Evolutionary conservation across 306 rosid species (phyloP), one percentile per base, ranked within the genome.

Genomic region (Casuarina cunninghamiana): DNA sequence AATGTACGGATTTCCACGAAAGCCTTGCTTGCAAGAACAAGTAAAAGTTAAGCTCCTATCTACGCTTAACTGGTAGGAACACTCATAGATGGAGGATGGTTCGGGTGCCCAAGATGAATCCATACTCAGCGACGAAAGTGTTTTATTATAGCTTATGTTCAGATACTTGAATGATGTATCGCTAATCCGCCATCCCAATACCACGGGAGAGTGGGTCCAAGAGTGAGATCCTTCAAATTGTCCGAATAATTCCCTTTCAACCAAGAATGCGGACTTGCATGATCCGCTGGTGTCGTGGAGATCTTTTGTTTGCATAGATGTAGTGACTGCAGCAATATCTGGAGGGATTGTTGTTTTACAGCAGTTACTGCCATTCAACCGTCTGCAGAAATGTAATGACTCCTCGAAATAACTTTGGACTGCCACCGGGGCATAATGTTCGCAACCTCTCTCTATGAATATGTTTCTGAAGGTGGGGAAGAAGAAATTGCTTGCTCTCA

Each of bases 361-460:
- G 26, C 70, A 65, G 10, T 16, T 16, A 6, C 1, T 6, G 70
- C 13, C 32, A 35, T 15, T 1, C 32, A 65, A 16, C 2, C n/a
- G n/a, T n/a, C n/a, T 5, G 2, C 67, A 26, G 32, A 19, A 5
- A 5, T 6, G 32, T 17, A 9, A 5, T 12, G 4, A 0, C 55
- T 26, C 32, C 32, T 26, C 1, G 32, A 26, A 26, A 26, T 26
- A 26, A 26, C 0, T 26, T 26, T 26, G 32, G 32, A 0, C 37
- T 46, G 0, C 2, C 62, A 57, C 70, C 15, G 9, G 9, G 1
- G 71, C 81, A 45, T n/a, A 53, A 42, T 60, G 38, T 7, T 50
- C 61, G 60, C 81, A 77, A 7, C 75, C 70, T 17, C 69, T 45
- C 2, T 50, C 81, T 11, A 55, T 16, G 75, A 77, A 77, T 16